A percentile compares a stretch with the other conserved stretches of the same genome.
phyloP scores from a whole-genome alignment of 2,329 filamentous ascomycete species.

The Cladosporium oxysporum region DNA sequence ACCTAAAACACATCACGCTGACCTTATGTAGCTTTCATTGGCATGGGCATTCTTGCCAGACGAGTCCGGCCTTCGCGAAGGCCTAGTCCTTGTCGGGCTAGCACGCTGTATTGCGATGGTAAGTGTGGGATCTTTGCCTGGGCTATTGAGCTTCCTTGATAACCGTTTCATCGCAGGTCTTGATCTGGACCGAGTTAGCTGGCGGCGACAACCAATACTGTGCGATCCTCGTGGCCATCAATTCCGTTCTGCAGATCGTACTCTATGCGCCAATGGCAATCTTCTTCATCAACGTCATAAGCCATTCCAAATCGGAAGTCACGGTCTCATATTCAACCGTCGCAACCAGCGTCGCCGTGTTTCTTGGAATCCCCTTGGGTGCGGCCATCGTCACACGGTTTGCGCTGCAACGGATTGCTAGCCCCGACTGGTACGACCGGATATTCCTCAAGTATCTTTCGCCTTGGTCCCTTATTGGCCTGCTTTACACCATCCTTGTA shows the following conservation, averaged over 20 bases:
- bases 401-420: conserved; percentile 54
- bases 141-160: conserved; percentile 28
- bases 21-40: conserved; percentile 43
- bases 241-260: conserved; percentile 50
- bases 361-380: conserved; percentile 76
- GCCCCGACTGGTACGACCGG: conserved; percentile 62
- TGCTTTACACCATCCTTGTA: conserved; percentile 82
- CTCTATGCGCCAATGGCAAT: conserved; percentile 49
- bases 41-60: conserved; percentile 62
- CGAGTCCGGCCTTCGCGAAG: conserved; percentile 51
- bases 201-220: conserved; percentile 78
- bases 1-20: neutral
- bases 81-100: conserved; percentile 76
- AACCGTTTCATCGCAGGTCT: conserved; percentile 18
- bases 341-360: conserved; percentile 77
- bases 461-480: conserved; percentile 75
- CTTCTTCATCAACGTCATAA: conserved; percentile 64
- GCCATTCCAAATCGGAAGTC: conserved; percentile 15
- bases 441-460: conserved; percentile 67
- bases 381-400: conserved; percentile 75
- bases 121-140: neutral
- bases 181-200: conserved; percentile 76
- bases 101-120: conserved; percentile 85
- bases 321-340: conserved; percentile 45
- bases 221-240: conserved; percentile 56